Evolutionary conservation across 164 flowering plant genomes (phyloP), one percentile per base, ranked within the genome.

Genomic region (Macadamia integrifolia): DNA sequence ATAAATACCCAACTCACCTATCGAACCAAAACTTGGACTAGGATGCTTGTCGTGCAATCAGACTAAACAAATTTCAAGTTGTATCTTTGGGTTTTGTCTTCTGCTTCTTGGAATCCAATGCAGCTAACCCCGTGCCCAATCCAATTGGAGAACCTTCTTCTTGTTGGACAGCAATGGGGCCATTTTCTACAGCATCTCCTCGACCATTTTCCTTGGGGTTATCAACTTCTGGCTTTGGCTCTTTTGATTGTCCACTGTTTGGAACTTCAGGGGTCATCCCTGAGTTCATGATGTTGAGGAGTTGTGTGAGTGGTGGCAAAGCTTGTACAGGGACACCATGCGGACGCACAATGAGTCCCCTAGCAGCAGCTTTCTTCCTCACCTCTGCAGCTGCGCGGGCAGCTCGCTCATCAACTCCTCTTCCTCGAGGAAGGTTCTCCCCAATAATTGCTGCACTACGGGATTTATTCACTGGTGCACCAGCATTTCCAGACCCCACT

Each of bases 321-420:
- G 90, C 81, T 77, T 85, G 93, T 57, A 79, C 88, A 3, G 92
- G 91, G 70, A 82, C 85, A 71, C 90, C 91, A 49, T 83, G 94
- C 0, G 86, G 87, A 3, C 96, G 89, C 42, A 82, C 76, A 63
- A 78, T 69, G 29, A 89, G 88, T 9, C 97, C 97, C 76, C 79
- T 83, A 1, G 95, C 97, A 14, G 91, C 91, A n/a, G 97, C 95
- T 72, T 90, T 94, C 79, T 90, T 92, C 69, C 91, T 77, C 9
- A 73, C 90, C 65, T 87, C 97, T 52, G 91, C 97, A 11, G 90
- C 89, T 29, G 95, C 93, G 61, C 96, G 91, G 15, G 93, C 93
- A 60, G 91, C 93, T 66, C 98, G 80, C 70, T 92, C 98, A 72
- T 92, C 98, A 31, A 87, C 78, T 23, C 94, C 97, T 64, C 96